phyloP scores from a whole-genome alignment of 2,329 filamentous ascomycete species.

The Nigrospora osmanthi region DNA sequence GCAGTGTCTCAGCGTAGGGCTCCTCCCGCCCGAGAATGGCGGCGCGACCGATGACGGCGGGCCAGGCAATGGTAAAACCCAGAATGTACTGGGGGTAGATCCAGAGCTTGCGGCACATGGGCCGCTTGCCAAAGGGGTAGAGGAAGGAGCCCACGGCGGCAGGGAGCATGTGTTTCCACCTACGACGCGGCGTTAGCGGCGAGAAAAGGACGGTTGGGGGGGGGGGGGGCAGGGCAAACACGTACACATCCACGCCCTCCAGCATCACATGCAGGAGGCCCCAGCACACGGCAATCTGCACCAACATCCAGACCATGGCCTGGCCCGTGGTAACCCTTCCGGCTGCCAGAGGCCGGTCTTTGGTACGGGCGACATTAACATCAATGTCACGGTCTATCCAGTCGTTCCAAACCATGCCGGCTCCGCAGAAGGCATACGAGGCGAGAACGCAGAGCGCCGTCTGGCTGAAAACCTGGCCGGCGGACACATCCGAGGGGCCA shows the following conservation, averaged over 20 bases:
- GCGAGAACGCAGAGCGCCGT: constrained; percentile 12
- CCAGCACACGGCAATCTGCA: neutral
- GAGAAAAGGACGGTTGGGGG: too few species aligned
- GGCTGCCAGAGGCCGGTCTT: constrained; percentile 15
- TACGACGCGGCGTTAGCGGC: neutral
- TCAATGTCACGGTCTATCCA: constrained; percentile 20
- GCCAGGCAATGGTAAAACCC: constrained; percentile 14
- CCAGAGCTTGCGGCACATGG: constrained; percentile 7
- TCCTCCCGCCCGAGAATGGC: constrained; percentile 10
- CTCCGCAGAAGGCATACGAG: constrained; percentile 17
- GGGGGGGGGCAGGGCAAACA: neutral
- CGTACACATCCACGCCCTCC: neutral
- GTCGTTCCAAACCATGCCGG: constrained; percentile 22
- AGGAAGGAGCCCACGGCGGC: constrained; percentile 10
- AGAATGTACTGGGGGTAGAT: constrained; percentile 16
- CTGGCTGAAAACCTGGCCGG: constrained; percentile 10
- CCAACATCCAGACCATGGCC: constrained; percentile 7
- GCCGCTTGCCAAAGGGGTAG: constrained; percentile 14
- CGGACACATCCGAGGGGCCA: neutral
- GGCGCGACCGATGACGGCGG: constrained; percentile 12
- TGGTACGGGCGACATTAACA: constrained; percentile 17
- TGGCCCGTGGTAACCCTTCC: constrained; percentile 13
- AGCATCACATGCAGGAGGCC: neutral
- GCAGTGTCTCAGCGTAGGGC: constrained; percentile 8
- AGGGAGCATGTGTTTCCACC: constrained; percentile 11